Conservation (phyloP, 805 yeast species). For the Huiozyma sinensis region DNA sequence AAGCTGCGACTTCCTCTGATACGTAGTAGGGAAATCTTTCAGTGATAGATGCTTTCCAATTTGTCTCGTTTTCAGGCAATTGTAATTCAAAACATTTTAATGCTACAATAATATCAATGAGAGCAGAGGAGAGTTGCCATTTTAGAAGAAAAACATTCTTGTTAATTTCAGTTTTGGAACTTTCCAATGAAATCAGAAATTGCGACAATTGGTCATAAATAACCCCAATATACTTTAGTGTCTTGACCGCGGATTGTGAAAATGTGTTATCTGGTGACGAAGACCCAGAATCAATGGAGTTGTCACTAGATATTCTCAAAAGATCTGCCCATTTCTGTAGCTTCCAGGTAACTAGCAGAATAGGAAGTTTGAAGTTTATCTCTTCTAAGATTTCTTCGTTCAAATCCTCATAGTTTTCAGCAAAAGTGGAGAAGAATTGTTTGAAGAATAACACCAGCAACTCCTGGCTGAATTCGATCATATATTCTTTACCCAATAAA, state of each 20-base stretch:
- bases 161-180: not conserved
- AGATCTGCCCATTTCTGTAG: slow-evolving; percentile 23
- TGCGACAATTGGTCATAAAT: slow-evolving; percentile 12
- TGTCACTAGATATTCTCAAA: slow-evolving; percentile 6
- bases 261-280: not conserved
- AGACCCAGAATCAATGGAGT: too few species aligned
- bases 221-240: slow-evolving; percentile 6
- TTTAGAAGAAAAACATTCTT: slow-evolving; percentile 5
- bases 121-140: slow-evolving; percentile 13
- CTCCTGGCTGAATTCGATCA: slow-evolving; percentile 16
- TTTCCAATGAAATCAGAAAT: slow-evolving; percentile 4
- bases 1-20: slow-evolving; percentile 4
- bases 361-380: slow-evolving; percentile 20
- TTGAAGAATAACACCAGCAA: slow-evolving; percentile 11
- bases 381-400: slow-evolving; percentile 7
- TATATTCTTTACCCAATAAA: slow-evolving; percentile 19
- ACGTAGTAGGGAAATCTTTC: slow-evolving; percentile 10
- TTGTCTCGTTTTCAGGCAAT: slow-evolving; percentile 14
- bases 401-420: slow-evolving; percentile 5
- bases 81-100: slow-evolving; percentile 22
- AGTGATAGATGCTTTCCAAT: slow-evolving; percentile 13
- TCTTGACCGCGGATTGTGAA: slow-evolving; percentile 1
- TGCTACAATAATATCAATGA: slow-evolving; percentile 19
- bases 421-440: slow-evolving; percentile 10
- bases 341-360: slow-evolving; percentile 20